Base-by-base conservation (phyloP, 2,329 filamentous ascomycete genomes). In the Penicillium sp. region DNA sequence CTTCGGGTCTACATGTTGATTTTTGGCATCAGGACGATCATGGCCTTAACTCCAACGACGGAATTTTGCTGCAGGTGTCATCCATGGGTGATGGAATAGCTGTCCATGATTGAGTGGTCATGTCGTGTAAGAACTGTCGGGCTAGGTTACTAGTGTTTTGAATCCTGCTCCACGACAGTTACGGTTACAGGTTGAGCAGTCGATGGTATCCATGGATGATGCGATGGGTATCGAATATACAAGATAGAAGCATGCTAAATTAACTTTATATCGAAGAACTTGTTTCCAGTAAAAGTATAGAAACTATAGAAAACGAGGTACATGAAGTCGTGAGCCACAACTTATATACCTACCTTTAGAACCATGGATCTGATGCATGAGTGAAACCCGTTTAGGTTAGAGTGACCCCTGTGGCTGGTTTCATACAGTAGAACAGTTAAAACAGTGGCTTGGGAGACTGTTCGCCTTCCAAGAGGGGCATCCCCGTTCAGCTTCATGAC, bases 321-420 rank as follows among this genome's bases (percentile, higher is more conserved):
- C 5, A 4, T 14, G 29, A 6, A 9, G 35, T 20, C n/a, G n/a
- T 40, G 35, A 9, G 18, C 31, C 8, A 18, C 18, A 14, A 40
- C 3, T 18, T 22, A 22, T 40, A 40, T 20, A 22, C 5, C n/a
- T 8, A 18, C 15, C 14, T 15, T 18, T 22, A 4, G 37, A 40
- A 12, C 37, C 37, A 40, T 40, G 37, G 37, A 45, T 45, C 25
- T 45, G 25, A 45, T 12, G 25, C 26, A 18, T 20, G 23, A n/a
- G 25, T 26, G 15, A 26, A 29, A 18, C 43, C 43, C 15, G 27
- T 45, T 22, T 25, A 33, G 44, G 44, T 33, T 33, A 33, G 29
- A 47, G 27, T 22, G 20, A 47, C 44, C 44, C 44, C 44, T 47
- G 44, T 47, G 44, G 44, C 44, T 29, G 43, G 43, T 47, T 47